Percentiles rank a stretch among this genome's conserved stretches.
Evolutionary conservation across 352 stramenopile species (phyloP).

Genomic region (Thalassiosira livingstoniorum): DNA sequence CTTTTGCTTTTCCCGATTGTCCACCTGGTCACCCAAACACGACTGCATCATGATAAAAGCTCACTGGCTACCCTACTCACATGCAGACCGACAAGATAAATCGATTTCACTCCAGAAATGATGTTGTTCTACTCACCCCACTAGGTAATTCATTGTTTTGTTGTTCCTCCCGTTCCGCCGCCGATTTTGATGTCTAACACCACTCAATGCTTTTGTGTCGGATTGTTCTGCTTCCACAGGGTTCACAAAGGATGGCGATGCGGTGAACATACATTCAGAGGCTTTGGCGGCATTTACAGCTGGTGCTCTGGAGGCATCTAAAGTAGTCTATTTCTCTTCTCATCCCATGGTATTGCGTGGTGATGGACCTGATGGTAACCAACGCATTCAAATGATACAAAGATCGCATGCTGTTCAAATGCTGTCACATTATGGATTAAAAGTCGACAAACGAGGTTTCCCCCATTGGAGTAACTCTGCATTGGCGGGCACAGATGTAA

Average conservation of each 20-base stretch:
- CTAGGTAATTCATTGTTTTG: no score
- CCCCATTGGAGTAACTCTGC: slow-evolving; percentile 45
- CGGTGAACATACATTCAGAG: slow-evolving; percentile 86
- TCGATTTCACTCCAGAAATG: slow-evolving; percentile 88
- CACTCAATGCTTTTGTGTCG: no score
- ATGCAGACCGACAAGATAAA: slow-evolving; percentile 91
- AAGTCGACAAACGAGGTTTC: slow-evolving; percentile 61
- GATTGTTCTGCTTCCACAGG: no score
- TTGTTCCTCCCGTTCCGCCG: no score
- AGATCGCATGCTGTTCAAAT: slow-evolving; percentile 62
- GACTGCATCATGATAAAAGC: slow-evolving; percentile 75
- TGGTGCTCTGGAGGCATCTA: slow-evolving; percentile 75
- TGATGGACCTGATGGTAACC: slow-evolving; percentile 37
- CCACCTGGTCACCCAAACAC: no score
- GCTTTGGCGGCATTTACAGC: slow-evolving; percentile 81
- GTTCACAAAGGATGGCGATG: slow-evolving; percentile 92
- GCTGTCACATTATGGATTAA: slow-evolving; percentile 71
- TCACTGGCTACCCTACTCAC: slow-evolving; percentile 91
- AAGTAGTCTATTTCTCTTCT: slow-evolving; percentile 85
- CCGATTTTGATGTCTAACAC: no score
- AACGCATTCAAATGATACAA: slow-evolving; percentile 71
- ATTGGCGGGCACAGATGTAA: background rate
- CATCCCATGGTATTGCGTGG: slow-evolving; percentile 67
- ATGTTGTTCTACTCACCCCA: slow-evolving; percentile 95
- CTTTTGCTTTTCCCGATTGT: no score